Evolutionary conservation across 257 asterid species (phyloP).

Genomic region (Plectranthus barbatus): DNA sequence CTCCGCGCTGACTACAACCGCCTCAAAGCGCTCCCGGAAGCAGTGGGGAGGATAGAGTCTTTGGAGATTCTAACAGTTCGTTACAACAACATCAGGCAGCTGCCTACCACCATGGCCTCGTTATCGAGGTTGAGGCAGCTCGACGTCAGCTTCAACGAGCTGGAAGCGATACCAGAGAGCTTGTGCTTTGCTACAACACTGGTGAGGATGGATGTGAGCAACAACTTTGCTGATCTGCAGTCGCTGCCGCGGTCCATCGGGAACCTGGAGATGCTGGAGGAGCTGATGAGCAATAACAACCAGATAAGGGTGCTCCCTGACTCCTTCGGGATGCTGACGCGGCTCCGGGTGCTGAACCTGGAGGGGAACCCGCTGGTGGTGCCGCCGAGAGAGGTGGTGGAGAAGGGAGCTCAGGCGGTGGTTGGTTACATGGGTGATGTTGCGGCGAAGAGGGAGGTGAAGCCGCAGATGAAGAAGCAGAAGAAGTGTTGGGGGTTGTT

Average conservation of each 20-base stretch:
- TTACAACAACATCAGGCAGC: constrained; percentile 65
- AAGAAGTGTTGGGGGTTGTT: constrained; percentile 75
- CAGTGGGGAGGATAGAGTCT: constrained; percentile 64
- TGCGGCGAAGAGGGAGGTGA: constrained; percentile 46
- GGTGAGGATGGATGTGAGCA: constrained; percentile 78
- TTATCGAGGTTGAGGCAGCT: constrained; percentile 61
- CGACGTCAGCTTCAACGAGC: constrained; percentile 80
- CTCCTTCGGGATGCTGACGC: constrained; percentile 67
- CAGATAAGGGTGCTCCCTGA: constrained; percentile 74
- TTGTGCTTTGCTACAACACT: constrained; percentile 78
- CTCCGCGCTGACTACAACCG: constrained; percentile 70
- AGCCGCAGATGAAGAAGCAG: constrained; percentile 44
- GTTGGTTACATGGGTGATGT: constrained; percentile 71
- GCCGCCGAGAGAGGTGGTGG: constrained; percentile 51
- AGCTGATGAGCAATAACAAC: constrained; percentile 58
- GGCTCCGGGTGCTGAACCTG: constrained; percentile 40
- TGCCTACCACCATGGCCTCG: constrained; percentile 88
- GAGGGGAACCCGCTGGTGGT: constrained; percentile 80
- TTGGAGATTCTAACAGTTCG: constrained; percentile 64
- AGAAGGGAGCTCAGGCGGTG: constrained; percentile 83
- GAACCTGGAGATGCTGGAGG: constrained; percentile 82
- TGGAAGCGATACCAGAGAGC: constrained; percentile 82
- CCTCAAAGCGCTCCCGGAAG: constrained; percentile 91
- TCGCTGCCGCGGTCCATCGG: constrained; percentile 80
- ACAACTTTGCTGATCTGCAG: constrained; percentile 75